These are phyloP conservation scores for Phaeosphaeria sp. DNA, from an alignment of 2,329 filamentous ascomycete species.

Conservation along the genomic window DNA sequence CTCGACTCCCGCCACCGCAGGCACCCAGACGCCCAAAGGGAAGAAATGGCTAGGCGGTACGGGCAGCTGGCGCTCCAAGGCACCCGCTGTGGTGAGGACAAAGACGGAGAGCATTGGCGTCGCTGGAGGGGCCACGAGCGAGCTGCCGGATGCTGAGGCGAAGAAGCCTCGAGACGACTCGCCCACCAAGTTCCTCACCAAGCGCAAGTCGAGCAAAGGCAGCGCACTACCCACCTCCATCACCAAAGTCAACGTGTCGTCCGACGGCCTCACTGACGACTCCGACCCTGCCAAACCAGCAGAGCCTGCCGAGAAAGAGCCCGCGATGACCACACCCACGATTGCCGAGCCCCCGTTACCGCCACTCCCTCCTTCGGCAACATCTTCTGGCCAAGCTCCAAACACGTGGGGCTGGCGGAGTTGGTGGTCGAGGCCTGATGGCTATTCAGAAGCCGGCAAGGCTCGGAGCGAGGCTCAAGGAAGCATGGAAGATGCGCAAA, in stretches of 20 bases:
- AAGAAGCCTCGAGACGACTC: constrained; percentile 36
- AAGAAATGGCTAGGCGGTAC: constrained; percentile 53
- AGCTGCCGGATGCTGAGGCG: constrained; percentile 41
- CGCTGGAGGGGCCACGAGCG: constrained; percentile 51
- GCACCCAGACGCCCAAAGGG: constrained; percentile 29
- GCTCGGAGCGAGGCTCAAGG: constrained; percentile 31
- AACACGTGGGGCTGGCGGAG: constrained; percentile 52
- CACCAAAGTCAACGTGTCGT: constrained; percentile 55
- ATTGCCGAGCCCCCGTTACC: constrained; percentile 51
- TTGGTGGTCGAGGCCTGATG: constrained; percentile 60
- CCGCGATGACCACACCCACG: constrained; percentile 15
- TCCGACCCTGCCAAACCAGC: constrained; percentile 23
- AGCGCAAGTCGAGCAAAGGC: constrained; percentile 55
- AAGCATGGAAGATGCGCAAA: constrained; percentile 46
- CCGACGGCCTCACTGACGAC: constrained; percentile 42
- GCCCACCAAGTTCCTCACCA: constrained; percentile 48
- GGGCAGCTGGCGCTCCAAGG: constrained; percentile 55
- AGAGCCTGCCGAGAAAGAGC: constrained; percentile 11
- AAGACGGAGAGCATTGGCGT: constrained; percentile 55
- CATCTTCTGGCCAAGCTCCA: constrained; percentile 11
- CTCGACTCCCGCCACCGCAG: constrained; percentile 21
- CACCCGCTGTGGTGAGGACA: constrained; percentile 54
- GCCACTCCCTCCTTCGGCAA: constrained; percentile 45
- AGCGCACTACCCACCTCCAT: constrained; percentile 53
- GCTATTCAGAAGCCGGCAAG: constrained; percentile 49